Percentiles rank a stretch among this genome's conserved stretches.
Conservation (phyloP, 2,329 filamentous ascomycete genomes). For the Aureobasidium vineae region DNA sequence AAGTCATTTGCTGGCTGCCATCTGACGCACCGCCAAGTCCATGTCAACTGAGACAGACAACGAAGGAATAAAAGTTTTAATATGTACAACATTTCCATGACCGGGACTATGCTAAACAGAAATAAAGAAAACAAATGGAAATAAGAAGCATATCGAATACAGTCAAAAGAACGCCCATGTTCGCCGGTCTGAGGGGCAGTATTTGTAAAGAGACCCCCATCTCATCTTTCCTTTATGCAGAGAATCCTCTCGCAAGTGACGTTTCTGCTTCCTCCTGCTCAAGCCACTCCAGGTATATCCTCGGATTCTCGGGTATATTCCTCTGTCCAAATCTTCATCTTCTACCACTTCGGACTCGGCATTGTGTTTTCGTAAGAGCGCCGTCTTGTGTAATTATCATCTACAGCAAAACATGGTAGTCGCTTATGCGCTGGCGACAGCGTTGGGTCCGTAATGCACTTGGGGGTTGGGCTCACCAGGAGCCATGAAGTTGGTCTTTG, state of each 20-base stretch:
- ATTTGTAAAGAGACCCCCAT: background rate
- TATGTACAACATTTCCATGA: constrained; percentile 27
- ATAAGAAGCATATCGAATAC: constrained; percentile 14
- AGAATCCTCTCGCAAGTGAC: background rate
- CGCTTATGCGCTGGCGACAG: constrained; percentile 21
- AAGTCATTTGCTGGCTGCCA: background rate
- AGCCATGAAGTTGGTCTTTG: constrained; percentile 53
- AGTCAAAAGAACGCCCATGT: constrained; percentile 18
- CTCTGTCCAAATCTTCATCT: background rate
- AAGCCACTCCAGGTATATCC: constrained; percentile 9
- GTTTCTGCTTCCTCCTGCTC: background rate
- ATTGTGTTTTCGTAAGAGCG: constrained; percentile 15
- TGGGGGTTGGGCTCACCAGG: constrained; percentile 45
- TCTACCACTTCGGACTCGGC: constrained; percentile 20
- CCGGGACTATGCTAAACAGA: constrained; percentile 21
- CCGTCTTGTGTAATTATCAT: constrained; percentile 4
- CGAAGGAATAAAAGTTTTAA: background rate
- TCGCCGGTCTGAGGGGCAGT: constrained; percentile 14
- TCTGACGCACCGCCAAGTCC: background rate
- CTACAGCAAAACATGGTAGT: background rate
- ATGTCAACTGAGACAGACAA: background rate
- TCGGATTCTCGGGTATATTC: constrained; percentile 17
- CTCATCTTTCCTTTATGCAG: constrained; percentile 14
- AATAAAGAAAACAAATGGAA: constrained; percentile 16
- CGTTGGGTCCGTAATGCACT: constrained; percentile 24